Percentiles rank a stretch among this genome's conserved stretches.
These are phyloP conservation scores for Hysterangium stoloniferum DNA, from an alignment of 768 basidiomycete species.

Conservation along the genomic window DNA sequence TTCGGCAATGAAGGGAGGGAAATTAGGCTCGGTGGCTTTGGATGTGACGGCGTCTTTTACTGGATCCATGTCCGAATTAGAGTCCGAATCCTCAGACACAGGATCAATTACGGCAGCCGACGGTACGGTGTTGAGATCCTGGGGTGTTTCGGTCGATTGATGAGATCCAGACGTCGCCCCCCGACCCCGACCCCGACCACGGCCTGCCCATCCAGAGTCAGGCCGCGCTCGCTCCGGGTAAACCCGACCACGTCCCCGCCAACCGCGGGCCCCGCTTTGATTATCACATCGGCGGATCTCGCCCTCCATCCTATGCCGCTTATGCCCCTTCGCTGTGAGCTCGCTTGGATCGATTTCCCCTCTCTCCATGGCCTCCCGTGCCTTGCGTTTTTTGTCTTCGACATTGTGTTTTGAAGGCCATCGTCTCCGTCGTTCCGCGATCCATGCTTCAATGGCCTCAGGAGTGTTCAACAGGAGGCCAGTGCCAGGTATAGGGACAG, in stretches of 20 bases:
- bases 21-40: conserved; percentile 12
- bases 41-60: conserved; percentile 22
- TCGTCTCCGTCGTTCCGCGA: conserved; percentile 77
- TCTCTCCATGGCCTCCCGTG: conserved; percentile 70
- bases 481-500: conserved; percentile 73
- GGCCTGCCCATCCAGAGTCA: neutral
- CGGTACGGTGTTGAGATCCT: too few species aligned
- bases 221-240: conserved; percentile 8
- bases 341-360: conserved; percentile 57
- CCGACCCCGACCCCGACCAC: neutral
- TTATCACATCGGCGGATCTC: neutral
- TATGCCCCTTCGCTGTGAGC: conserved; percentile 24
- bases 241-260: conserved; percentile 24
- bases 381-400: conserved; percentile 74
- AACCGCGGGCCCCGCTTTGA: conserved; percentile 26
- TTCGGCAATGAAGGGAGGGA: neutral
- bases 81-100: conserved; percentile 16
- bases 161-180: neutral
- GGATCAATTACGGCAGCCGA: too few species aligned
- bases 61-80: conserved; percentile 22
- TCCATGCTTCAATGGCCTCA: conserved; percentile 78
- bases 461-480: conserved; percentile 69
- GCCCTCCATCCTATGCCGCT: conserved; percentile 33
- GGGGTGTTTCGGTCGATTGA: neutral
- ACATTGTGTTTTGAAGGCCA: conserved; percentile 70